phyloP scores from a whole-genome alignment of 805 yeast genomes.

The Debaryomyces hansenii region DNA sequence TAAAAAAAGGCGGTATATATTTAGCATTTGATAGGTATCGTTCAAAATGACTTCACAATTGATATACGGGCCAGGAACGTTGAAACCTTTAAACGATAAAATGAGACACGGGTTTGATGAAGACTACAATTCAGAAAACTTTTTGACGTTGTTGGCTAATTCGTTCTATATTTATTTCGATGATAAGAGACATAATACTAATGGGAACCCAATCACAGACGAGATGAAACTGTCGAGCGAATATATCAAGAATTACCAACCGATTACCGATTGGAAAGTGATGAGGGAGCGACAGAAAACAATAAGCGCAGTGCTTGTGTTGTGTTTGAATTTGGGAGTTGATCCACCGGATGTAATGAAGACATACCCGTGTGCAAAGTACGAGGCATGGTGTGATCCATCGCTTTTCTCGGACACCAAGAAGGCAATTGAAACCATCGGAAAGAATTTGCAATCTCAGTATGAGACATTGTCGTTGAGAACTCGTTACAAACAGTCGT shows the following conservation, averaged over 20 bases:
- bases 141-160: conserved; percentile 56
- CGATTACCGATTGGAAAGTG: conserved; percentile 86
- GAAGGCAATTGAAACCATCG: conserved; percentile 88
- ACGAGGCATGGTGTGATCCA: conserved; percentile 95
- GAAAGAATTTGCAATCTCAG: conserved; percentile 82
- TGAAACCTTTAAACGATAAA: conserved; percentile 51
- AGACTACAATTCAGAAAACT: conserved; percentile 57
- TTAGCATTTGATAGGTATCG: too few relatives aligned
- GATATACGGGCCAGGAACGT: conserved; percentile 36
- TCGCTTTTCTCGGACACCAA: conserved; percentile 76
- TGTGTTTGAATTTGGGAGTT: conserved; percentile 90
- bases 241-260: conserved; percentile 54
- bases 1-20: too few relatives aligned
- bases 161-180: conserved; percentile 83
- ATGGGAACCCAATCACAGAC: conserved; percentile 73
- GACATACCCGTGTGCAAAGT: conserved; percentile 88
- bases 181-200: conserved; percentile 88
- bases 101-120: conserved; percentile 68
- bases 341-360: conserved; percentile 96
- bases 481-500: conserved; percentile 84
- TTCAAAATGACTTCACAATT: conserved; percentile 5
- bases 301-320: conserved; percentile 85
- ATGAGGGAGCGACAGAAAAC: conserved; percentile 91
- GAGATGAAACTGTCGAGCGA: conserved; percentile 48
- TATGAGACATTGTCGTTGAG: conserved; percentile 86